Evolutionary conservation across 2,329 filamentous ascomycete species (phyloP), one percentile per base, ranked within the genome.

Genomic region (Macrophomina tecta): DNA sequence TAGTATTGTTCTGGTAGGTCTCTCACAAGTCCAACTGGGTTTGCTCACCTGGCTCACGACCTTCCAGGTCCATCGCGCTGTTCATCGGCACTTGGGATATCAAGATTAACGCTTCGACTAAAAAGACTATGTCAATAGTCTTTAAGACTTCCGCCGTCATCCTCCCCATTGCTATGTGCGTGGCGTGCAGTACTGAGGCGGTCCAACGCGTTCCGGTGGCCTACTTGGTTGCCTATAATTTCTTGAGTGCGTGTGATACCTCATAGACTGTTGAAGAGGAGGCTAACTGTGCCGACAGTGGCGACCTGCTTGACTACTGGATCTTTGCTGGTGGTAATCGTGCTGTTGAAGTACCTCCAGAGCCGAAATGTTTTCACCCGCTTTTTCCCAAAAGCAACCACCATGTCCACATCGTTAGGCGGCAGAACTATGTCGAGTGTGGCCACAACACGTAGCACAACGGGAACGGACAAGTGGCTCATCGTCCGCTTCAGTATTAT

Each of bases 81-180:
- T 62, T 67, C 56, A 67, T 67, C 30, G 65, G 58, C 38, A 62
- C 65, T 14, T 67, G 49, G 55, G 38, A 67, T 49, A 62, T 63
- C 38, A 38, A 28, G 34, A 46, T 67, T 7, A 67, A 40, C n/a
- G 5, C 38, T 36, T 34, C 46, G n/a, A 53, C 18, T 11, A 67
- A 56, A 9, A 62, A 63, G n/a, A 34, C 32, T 14, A 62, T 67
- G 56, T 67, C 58, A 16, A 38, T 63, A 16, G 34, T 46, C 34
- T 62, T 52, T n/a, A 61, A 62, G 32, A 30, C 58, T 5, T 56
- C 36, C 12, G 65, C 65, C 38, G 23, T 55, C n/a, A 28, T 56
- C 7, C 65, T 67, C 3, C 65, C 65, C 18, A 58, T 49, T 18
- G 32, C 38, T 8, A 53, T 67, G 48, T 36, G 58, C 8, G 65